A percentile compares a stretch with the other conserved stretches of the same genome.
Conservation (phyloP, 345 rosid genomes). For the Turnera subulata region DNA sequence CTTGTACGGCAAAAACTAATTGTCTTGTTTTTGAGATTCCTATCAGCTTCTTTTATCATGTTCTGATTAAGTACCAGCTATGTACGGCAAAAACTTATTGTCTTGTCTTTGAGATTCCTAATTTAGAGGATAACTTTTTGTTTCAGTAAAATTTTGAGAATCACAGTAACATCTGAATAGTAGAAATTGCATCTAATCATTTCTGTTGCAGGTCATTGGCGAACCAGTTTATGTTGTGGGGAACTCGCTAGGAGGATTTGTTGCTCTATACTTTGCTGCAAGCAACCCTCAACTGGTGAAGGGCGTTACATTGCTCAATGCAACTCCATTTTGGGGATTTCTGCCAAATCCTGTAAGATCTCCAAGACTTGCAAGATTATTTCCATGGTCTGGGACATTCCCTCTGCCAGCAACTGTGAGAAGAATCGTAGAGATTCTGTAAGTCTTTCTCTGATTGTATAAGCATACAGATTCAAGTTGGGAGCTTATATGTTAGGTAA, state of each 20-base stretch:
- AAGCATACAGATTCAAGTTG: neutral
- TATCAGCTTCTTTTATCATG: neutral
- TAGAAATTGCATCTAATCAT: neutral
- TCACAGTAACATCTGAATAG: no score
- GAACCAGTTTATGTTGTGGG: conserved; percentile 92
- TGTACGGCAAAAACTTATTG: no score
- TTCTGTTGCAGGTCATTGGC: conserved; percentile 59
- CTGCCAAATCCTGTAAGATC: conserved; percentile 75
- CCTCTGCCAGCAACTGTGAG: conserved; percentile 81
- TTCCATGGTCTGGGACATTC: conserved; percentile 90
- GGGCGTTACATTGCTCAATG: conserved; percentile 86
- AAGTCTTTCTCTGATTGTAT: conserved; percentile 25
- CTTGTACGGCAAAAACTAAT: no score
- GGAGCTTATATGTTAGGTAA: no score
- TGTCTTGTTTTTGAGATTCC: neutral
- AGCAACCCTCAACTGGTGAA: conserved; percentile 74
- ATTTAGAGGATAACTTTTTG: no score
- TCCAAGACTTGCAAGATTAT: conserved; percentile 62
- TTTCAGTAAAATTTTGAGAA: no score
- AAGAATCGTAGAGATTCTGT: conserved; percentile 68
- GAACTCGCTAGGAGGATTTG: conserved; percentile 91
- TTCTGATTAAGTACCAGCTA: no score
- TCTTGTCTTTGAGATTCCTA: no score
- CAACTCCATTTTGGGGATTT: conserved; percentile 99
- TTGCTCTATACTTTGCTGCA: conserved; percentile 85